Percentiles rank a stretch among this genome's conserved stretches.
These are phyloP conservation scores for Sporothrix sp. DNA, from an alignment of 2,329 filamentous ascomycete species.

Conservation along the genomic window DNA sequence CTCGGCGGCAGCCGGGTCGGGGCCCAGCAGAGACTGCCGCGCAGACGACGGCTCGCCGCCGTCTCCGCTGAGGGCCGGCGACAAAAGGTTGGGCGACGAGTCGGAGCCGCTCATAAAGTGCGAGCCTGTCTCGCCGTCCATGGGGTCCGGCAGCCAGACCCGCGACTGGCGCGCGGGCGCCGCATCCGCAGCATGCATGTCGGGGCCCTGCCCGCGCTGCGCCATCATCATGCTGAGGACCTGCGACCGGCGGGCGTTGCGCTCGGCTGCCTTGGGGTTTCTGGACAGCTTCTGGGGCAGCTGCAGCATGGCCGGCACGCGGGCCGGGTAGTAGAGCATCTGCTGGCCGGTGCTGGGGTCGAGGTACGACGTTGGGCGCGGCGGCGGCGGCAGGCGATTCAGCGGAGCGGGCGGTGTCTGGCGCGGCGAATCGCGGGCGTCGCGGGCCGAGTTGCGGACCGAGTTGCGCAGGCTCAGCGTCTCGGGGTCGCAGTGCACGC, in stretches of 20 bases:
- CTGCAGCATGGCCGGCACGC: constrained; percentile 87
- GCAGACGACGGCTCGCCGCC: not conserved
- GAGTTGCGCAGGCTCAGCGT: constrained; percentile 13
- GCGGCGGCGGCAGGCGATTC: constrained; percentile 18
- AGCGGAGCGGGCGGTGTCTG: constrained; percentile 16
- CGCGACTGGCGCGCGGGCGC: constrained; percentile 25
- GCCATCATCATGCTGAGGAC: constrained; percentile 54
- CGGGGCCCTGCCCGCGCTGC: constrained; percentile 14
- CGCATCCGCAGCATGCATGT: constrained; percentile 9
- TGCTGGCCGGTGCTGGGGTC: constrained; percentile 58
- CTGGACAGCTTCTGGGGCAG: constrained; percentile 80
- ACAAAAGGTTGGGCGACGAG: not conserved
- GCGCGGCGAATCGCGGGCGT: not conserved
- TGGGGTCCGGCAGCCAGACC: constrained; percentile 40
- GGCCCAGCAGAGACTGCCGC: not conserved
- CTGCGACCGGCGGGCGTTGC: constrained; percentile 64
- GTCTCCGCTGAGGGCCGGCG: not conserved
- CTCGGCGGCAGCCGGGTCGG: not conserved
- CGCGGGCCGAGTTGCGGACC: constrained; percentile 16
- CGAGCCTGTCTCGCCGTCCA: constrained; percentile 26
- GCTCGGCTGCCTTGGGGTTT: constrained; percentile 51
- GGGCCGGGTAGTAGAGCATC: constrained; percentile 94
- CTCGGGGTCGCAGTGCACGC: constrained; percentile 60
- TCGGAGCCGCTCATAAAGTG: constrained; percentile 12
- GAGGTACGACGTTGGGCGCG: constrained; percentile 47